These are phyloP conservation scores for Arabidopsis thaliana DNA, from an alignment of 345 rosid species.

Conservation along the genomic window DNA sequence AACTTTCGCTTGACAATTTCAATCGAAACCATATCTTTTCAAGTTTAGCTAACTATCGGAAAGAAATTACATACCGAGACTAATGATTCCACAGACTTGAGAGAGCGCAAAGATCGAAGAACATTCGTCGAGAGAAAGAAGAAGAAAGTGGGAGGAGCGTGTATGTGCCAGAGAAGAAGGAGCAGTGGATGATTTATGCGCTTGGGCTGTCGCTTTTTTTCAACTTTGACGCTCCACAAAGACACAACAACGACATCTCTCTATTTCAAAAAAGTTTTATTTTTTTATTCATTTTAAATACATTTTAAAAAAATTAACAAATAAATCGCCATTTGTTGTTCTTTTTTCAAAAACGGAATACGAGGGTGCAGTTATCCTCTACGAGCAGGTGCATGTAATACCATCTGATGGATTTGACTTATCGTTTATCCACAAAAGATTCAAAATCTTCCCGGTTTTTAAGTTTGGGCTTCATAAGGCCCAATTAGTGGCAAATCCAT, in stretches of 20 bases:
- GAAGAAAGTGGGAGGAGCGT: constrained; percentile 52
- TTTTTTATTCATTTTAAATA: not conserved
- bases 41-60: not conserved
- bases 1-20: not conserved
- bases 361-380: constrained; percentile 31
- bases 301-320: no score
- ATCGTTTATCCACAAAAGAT: not conserved
- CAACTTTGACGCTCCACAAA: constrained; percentile 50
- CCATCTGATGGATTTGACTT: constrained; percentile 27
- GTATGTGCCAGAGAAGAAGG: constrained; percentile 46
- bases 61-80: constrained; percentile 17
- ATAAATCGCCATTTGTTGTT: not conserved
- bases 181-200: constrained; percentile 38
- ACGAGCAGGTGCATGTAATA: not conserved
- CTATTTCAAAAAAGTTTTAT: constrained; percentile 13
- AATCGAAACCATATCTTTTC: not conserved
- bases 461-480: not conserved
- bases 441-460: constrained; percentile 24
- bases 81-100: constrained; percentile 20
- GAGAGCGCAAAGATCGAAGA: constrained; percentile 12
- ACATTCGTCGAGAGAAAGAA: constrained; percentile 4
- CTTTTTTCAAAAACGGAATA: constrained; percentile 30
- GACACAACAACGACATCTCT: constrained; percentile 23
- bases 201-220: constrained; percentile 39
- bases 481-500: not conserved